A percentile compares a stretch with the other conserved stretches of the same genome.
These are phyloP conservation scores for Choricystis sp. DNA, from an alignment of 139 green algal species.

Conservation along the genomic window DNA sequence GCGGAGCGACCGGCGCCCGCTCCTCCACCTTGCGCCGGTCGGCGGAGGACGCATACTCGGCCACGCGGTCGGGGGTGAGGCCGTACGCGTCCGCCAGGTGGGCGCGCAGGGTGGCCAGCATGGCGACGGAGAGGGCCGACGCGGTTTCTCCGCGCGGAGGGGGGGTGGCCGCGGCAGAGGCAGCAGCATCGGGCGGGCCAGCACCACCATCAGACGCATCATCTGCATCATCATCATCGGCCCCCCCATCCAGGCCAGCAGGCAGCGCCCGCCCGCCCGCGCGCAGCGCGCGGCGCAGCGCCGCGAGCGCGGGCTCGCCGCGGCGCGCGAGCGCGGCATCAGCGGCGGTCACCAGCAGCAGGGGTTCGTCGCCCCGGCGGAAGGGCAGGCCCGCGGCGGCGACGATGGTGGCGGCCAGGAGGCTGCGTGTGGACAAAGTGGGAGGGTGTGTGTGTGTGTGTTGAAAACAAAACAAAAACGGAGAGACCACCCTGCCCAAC, in stretches of 20 bases:
- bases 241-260: background rate
- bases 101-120: conserved; percentile 37
- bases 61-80: conserved; percentile 15
- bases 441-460: too few relatives aligned
- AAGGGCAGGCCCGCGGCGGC: conserved; percentile 35
- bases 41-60: conserved; percentile 7
- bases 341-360: conserved; percentile 24
- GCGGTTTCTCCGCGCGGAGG: background rate
- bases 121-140: conserved; percentile 10
- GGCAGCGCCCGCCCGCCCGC: too few relatives aligned
- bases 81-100: conserved; percentile 31
- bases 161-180: background rate
- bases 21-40: background rate
- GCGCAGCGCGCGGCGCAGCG: conserved; percentile 1
- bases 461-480: too few relatives aligned
- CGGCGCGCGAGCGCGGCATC: conserved; percentile 28
- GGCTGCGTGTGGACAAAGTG: too few relatives aligned
- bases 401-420: conserved; percentile 23
- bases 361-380: conserved; percentile 38
- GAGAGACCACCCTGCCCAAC: too few relatives aligned
- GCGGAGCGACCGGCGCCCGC: too few relatives aligned
- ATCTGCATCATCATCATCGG: background rate
- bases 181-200: background rate
- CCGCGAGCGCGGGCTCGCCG: conserved; percentile 11
- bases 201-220: background rate